phyloP scores from a whole-genome alignment of 78 protist genomes.

The Pelomyxa schiedti region DNA sequence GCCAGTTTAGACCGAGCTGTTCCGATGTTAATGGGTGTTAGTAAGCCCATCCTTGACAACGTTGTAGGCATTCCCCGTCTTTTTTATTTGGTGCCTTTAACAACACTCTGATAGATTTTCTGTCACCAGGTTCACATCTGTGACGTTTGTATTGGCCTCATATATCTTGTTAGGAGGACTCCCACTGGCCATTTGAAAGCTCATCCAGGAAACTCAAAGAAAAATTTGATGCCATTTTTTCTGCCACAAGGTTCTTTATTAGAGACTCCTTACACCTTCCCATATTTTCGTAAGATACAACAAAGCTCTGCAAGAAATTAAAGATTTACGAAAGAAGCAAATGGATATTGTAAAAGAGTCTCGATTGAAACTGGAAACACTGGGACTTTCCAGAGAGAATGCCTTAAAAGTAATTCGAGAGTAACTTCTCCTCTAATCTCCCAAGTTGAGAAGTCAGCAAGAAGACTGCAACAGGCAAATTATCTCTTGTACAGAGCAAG shows the following conservation, averaged over 20 bases:
- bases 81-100: no score
- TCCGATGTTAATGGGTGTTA: constrained; percentile 81
- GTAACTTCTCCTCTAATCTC: no score
- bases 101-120: no score
- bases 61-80: no score
- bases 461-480: no score
- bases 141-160: no score
- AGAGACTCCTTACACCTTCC: background rate
- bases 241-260: constrained; percentile 53
- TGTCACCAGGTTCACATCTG: no score
- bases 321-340: background rate
- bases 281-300: background rate
- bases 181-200: constrained; percentile 96
- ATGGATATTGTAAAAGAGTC: background rate
- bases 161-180: no score
- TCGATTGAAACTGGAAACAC: background rate
- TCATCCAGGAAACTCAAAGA: constrained; percentile 72
- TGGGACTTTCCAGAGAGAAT: background rate
- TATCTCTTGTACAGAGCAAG: no score
- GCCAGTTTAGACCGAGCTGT: constrained; percentile 63
- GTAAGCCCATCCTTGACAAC: constrained; percentile 80
- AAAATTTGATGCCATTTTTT: constrained; percentile 93
- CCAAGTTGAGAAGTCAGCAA: no score
- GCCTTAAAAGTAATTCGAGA: no score
- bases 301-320: background rate